A percentile compares a stretch with the other conserved stretches of the same genome.
Evolutionary conservation across 306 rosid genomes (phyloP).

Genomic region (Morella rubra): DNA sequence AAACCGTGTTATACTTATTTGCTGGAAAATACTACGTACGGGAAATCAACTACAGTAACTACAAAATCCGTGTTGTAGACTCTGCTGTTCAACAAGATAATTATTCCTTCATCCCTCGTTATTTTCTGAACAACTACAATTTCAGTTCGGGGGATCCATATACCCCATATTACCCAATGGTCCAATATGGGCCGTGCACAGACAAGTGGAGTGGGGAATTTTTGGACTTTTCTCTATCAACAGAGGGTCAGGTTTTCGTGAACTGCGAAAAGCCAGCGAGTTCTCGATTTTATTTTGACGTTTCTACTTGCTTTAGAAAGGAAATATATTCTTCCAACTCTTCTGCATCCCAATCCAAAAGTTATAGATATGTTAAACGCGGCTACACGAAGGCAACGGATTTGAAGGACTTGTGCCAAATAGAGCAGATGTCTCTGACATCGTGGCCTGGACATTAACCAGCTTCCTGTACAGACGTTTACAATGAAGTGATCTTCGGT

Average conservation of each 20-base stretch:
- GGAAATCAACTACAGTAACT: conserved; percentile 29
- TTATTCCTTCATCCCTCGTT: conserved; percentile 2
- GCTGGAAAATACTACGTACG: conserved; percentile 15
- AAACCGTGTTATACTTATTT: background rate
- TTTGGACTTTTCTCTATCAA: no score
- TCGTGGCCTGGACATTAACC: background rate
- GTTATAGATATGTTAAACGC: background rate
- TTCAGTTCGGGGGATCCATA: conserved; percentile 8
- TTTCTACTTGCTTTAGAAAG: background rate
- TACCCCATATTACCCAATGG: no score
- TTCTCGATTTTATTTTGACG: conserved; percentile 9
- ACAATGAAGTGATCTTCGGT: conserved; percentile 15
- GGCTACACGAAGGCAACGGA: background rate
- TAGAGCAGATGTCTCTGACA: background rate
- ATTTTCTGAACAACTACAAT: conserved; percentile 2
- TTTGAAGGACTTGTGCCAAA: background rate
- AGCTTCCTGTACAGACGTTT: conserved; percentile 8
- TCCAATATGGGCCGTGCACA: no score
- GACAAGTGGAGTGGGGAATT: no score
- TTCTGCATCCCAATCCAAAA: background rate
- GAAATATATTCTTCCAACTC: background rate
- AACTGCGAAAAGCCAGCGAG: background rate
- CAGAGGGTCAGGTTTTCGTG: background rate
- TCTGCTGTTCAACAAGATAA: background rate
- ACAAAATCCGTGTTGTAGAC: conserved; percentile 38